phyloP scores from a whole-genome alignment of 2,329 filamentous ascomycete genomes.

The Alternaria consortialis region DNA sequence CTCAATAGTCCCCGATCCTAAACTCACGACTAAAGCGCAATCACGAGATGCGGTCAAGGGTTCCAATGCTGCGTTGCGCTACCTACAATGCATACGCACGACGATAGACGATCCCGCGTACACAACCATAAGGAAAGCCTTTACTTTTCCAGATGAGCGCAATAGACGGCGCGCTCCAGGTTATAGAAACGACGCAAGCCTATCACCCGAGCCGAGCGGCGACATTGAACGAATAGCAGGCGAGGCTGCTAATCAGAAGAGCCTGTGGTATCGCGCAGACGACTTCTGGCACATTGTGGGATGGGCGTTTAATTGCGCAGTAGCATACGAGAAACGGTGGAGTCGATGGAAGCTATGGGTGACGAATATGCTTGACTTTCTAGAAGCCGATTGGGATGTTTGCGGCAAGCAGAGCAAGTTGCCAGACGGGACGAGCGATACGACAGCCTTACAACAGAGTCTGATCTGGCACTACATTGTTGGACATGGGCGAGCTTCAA shows the following conservation, averaged over 20 bases:
- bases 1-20: slow-evolving; percentile 83
- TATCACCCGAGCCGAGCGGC: slow-evolving; percentile 44
- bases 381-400: slow-evolving; percentile 75
- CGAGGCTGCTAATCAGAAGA: slow-evolving; percentile 67
- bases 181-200: slow-evolving; percentile 32
- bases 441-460: slow-evolving; percentile 58
- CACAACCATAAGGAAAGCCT: slow-evolving; percentile 74
- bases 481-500: slow-evolving; percentile 44
- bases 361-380: slow-evolving; percentile 77
- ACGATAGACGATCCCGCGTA: slow-evolving; percentile 72
- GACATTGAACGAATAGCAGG: slow-evolving; percentile 54
- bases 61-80: slow-evolving; percentile 71
- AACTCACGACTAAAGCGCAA: slow-evolving; percentile 76
- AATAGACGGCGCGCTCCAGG: slow-evolving; percentile 33
- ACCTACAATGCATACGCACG: slow-evolving; percentile 72
- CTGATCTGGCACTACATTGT: slow-evolving; percentile 69
- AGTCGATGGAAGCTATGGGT: slow-evolving; percentile 83
- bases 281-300: slow-evolving; percentile 91
- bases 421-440: slow-evolving; percentile 21
- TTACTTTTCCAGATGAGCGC: slow-evolving; percentile 65
- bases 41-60: slow-evolving; percentile 69
- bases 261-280: slow-evolving; percentile 77
- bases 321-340: slow-evolving; percentile 78
- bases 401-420: slow-evolving; percentile 52
- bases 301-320: slow-evolving; percentile 93